A percentile compares a stretch with the other conserved stretches of the same genome.
Evolutionary conservation across 306 rosid species (phyloP).

Genomic region (Vicia sativa): DNA sequence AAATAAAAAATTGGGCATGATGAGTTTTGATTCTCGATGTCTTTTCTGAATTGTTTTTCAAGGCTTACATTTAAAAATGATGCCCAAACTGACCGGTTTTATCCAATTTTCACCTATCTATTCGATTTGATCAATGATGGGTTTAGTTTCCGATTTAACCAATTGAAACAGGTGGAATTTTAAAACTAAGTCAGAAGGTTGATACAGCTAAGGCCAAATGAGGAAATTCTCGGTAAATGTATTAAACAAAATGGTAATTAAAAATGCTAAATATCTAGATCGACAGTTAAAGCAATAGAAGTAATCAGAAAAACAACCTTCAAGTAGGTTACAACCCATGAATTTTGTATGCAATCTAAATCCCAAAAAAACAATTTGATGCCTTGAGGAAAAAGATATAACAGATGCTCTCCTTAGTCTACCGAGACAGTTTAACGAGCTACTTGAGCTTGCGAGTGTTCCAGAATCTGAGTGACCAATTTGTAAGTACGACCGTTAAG

Average conservation of each 20-base stretch:
- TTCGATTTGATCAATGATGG: no score
- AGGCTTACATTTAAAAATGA: no score
- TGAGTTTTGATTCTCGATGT: no score
- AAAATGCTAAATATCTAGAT: slow-evolving; percentile 2
- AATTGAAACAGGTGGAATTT: no score
- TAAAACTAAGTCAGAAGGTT: no score
- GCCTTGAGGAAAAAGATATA: slow-evolving; percentile 9
- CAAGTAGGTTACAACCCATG: slow-evolving; percentile 15
- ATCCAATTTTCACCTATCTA: no score
- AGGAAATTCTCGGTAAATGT: slow-evolving; percentile 20
- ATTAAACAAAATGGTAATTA: slow-evolving; percentile 27
- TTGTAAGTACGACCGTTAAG: slow-evolving; percentile 79
- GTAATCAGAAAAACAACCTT: slow-evolving; percentile 28
- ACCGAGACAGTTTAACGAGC: slow-evolving; percentile 51
- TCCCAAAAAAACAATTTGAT: slow-evolving; percentile 32
- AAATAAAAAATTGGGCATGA: no score
- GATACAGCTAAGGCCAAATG: background rate
- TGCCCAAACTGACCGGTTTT: no score
- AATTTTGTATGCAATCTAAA: slow-evolving; percentile 34
- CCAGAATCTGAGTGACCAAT: slow-evolving; percentile 68
- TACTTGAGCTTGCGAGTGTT: slow-evolving; percentile 65
- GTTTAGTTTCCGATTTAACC: no score
- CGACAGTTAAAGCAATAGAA: background rate
- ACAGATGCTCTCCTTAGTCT: slow-evolving; percentile 26
- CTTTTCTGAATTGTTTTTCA: no score